phyloP scores from a whole-genome alignment of 2,329 filamentous ascomycete genomes.

The Xylariomycetidae sp. region DNA sequence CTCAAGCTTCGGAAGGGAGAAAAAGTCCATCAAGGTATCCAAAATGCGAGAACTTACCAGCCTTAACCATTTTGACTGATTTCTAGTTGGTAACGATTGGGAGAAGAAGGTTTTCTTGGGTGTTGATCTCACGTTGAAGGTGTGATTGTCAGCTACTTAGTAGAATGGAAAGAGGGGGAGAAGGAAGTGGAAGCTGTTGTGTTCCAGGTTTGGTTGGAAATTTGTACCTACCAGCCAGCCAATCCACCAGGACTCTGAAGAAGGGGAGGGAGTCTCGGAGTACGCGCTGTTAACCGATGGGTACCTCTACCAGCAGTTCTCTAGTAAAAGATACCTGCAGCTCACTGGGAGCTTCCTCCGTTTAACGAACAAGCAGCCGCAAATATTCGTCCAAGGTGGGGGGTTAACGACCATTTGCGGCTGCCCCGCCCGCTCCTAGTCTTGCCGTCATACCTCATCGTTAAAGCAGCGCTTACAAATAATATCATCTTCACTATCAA shows the following conservation, averaged over 20 bases:
- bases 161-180: conserved; percentile 5
- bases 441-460: conserved; percentile 21
- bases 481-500: conserved; percentile 20
- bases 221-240: conserved; percentile 9
- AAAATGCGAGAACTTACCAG: conserved; percentile 35
- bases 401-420: no score
- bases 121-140: no score
- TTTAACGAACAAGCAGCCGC: no score
- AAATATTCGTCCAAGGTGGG: no score
- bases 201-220: no score
- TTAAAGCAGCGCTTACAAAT: conserved; percentile 24
- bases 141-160: no score
- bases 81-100: conserved; percentile 20
- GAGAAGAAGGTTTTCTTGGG: no score
- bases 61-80: conserved; percentile 93
- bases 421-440: conserved; percentile 20
- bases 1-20: no score
- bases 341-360: no score
- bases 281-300: neutral
- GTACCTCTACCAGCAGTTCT: neutral
- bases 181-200: conserved; percentile 7
- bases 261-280: neutral
- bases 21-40: neutral
- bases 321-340: no score
- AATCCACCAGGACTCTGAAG: neutral